Base-by-base conservation (phyloP, 139 green algal genomes). In the Chlamydomonas incerta region DNA sequence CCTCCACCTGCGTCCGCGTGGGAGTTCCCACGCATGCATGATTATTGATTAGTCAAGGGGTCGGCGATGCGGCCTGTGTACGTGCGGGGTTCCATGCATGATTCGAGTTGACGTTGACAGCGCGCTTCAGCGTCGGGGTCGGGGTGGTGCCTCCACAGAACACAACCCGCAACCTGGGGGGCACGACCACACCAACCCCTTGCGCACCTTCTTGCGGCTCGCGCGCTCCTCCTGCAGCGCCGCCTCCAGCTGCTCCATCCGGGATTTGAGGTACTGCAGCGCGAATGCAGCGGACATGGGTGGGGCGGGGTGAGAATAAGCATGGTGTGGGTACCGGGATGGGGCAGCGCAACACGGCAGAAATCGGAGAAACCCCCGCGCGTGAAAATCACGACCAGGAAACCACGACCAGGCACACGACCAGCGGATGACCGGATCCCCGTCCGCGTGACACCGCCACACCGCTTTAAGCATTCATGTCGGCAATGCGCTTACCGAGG, bases 191-290 rank as follows among this genome's bases (percentile, higher is more conserved):
- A n/a, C 50, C 50, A 83, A 63, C 31, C 75, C 77, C 20, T 74
- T 37, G 31, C 68, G 65, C 31, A 75, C 79, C 66, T 75, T 85
- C 41, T 72, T 79, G 66, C 83, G 83, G 23, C 60, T 74, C 62
- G 82, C 77, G 26, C 86, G 79, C 82, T 91, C 88, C 26, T 70
- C 63, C 0, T 21, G 29, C 37, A 91, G 84, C 57, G 87, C 80
- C 33, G 41, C 28, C 62, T 91, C 88, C 46, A 91, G 72, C 35
- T 75, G 69, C 50, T 82, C 84, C 41, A 91, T 72, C 0, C 79
- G 70, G 1, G 67, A 67, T 41, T 85, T 85, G 1, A 91, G 83
- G 46, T 80, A 90, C 81, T 90, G 60, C 70, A 58, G 18, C 2
- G 65, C 11, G 26, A 41, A n/a, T n/a, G n/a, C n/a, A n/a, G n/a